phyloP scores from a whole-genome alignment of 1,284 basidiomycete species.

The Naganishia cerealis region DNA sequence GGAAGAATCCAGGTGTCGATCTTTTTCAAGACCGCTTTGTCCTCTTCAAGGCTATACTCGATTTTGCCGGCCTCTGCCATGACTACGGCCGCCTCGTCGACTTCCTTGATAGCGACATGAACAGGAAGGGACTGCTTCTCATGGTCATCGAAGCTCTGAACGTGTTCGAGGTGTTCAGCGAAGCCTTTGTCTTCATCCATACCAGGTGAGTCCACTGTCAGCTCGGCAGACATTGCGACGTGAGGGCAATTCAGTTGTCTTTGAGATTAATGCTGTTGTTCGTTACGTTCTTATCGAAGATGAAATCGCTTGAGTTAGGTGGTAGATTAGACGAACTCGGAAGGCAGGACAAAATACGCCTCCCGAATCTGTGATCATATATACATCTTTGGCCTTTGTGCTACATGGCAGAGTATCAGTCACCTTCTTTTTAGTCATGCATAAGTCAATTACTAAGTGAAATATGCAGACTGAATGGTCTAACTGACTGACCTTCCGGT shows the following conservation, averaged over 20 bases:
- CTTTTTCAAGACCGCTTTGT: slow-evolving; percentile 40
- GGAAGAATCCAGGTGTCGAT: slow-evolving; percentile 27
- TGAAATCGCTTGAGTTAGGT: neutral
- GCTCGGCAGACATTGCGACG: neutral
- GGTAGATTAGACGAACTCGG: no score
- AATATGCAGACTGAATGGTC: neutral
- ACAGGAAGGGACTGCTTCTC: slow-evolving; percentile 10
- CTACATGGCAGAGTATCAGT: no score
- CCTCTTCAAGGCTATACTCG: slow-evolving; percentile 42
- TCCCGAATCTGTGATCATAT: no score
- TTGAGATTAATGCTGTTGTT: neutral
- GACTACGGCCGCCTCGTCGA: slow-evolving; percentile 44
- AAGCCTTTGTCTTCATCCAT: slow-evolving; percentile 11
- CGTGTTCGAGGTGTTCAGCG: slow-evolving; percentile 13
- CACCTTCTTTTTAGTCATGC: no score
- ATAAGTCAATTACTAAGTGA: no score
- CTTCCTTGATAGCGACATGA: slow-evolving; percentile 30
- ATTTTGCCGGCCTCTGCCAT: slow-evolving; percentile 40
- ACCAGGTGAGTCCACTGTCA: neutral
- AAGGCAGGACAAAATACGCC: no score
- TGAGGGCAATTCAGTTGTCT: neutral
- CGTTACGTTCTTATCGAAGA: neutral
- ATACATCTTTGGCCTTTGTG: no score
- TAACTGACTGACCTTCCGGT: neutral
- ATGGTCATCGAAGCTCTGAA: neutral